These are phyloP conservation scores for Phycomyces blakesleeanus DNA, from an alignment of 192 early-diverging fungal species.

Conservation along the genomic window DNA sequence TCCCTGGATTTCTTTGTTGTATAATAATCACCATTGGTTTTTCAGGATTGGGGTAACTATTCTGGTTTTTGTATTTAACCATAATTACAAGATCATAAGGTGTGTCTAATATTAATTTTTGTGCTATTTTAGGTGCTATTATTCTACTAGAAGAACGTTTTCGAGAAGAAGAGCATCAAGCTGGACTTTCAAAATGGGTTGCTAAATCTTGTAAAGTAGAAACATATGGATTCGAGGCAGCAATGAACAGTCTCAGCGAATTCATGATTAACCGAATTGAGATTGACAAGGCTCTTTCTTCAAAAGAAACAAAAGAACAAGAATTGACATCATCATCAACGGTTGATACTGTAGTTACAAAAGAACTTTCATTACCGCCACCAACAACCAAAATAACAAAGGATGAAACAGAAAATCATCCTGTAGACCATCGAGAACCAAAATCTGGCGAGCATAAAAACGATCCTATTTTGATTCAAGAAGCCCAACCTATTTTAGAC, in stretches of 20 bases:
- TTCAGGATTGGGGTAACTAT: slow-evolving; percentile 13
- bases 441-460: no score
- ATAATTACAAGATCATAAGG: neutral
- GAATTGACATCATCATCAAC: neutral
- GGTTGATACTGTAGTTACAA: no score
- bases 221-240: slow-evolving; percentile 30
- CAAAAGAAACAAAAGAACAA: neutral
- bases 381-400: no score
- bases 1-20: no score
- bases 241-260: slow-evolving; percentile 1
- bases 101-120: neutral
- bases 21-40: no score
- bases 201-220: slow-evolving; percentile 29
- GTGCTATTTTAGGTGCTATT: slow-evolving; percentile 59
- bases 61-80: neutral
- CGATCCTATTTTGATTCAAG: no score
- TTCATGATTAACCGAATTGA: neutral
- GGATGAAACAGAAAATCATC: no score
- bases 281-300: no score
- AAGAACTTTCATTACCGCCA: no score
- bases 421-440: no score
- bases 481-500: no score
- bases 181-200: slow-evolving; percentile 69
- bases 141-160: slow-evolving; percentile 54
- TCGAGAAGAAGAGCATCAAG: slow-evolving; percentile 37